These are phyloP conservation scores for Euclidium syriacum DNA, from an alignment of 345 rosid genomes.

Conservation along the genomic window DNA sequence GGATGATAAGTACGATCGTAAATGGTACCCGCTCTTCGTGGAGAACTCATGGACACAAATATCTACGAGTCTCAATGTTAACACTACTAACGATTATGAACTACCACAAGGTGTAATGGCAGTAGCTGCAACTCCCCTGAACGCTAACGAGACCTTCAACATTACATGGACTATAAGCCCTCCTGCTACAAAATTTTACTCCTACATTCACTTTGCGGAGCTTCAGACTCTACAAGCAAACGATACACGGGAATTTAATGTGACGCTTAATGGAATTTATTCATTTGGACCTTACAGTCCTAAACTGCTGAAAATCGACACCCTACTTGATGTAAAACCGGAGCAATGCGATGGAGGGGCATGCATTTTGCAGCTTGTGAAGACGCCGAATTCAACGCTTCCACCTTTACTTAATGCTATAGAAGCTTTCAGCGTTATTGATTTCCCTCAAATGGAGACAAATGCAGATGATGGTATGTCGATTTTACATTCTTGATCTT, in stretches of 20 bases:
- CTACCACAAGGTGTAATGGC: slow-evolving; percentile 15
- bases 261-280: slow-evolving; percentile 32
- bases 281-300: slow-evolving; percentile 36
- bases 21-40: slow-evolving; percentile 13
- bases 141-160: not conserved
- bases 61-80: slow-evolving; percentile 1
- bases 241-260: slow-evolving; percentile 37
- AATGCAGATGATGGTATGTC: slow-evolving; percentile 34
- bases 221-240: slow-evolving; percentile 35
- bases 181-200: slow-evolving; percentile 15
- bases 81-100: not conserved
- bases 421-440: slow-evolving; percentile 24
- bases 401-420: slow-evolving; percentile 48
- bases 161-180: slow-evolving; percentile 4
- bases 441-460: slow-evolving; percentile 30
- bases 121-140: slow-evolving; percentile 3
- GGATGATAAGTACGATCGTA: slow-evolving; percentile 16
- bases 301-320: slow-evolving; percentile 15
- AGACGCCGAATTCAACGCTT: slow-evolving; percentile 34
- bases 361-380: slow-evolving; percentile 25
- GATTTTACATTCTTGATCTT: not conserved
- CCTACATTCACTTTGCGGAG: slow-evolving; percentile 46
- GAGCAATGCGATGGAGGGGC: slow-evolving; percentile 23
- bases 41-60: slow-evolving; percentile 19
- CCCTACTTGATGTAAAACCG: slow-evolving; percentile 6